Conservation (phyloP, 73 alveolate genomes). For the Blepharisma japonicum region DNA sequence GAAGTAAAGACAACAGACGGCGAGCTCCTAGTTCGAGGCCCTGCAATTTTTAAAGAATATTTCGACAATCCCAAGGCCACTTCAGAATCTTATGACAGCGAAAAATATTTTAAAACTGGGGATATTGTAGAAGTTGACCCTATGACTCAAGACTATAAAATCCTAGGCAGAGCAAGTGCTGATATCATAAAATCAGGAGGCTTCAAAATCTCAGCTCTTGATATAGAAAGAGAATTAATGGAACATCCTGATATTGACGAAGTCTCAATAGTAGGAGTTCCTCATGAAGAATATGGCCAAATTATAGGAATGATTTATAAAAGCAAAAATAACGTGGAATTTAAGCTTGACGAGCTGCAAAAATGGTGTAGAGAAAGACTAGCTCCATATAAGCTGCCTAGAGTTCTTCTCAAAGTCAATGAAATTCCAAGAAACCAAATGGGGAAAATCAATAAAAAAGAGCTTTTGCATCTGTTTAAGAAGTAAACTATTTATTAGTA, state of each 20-base stretch:
- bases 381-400: constrained; percentile 45
- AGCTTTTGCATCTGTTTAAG: background rate
- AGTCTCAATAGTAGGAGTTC: constrained; percentile 41
- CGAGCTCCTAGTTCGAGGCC: constrained; percentile 28
- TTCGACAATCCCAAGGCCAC: constrained; percentile 36
- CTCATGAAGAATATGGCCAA: constrained; percentile 41
- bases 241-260: constrained; percentile 23
- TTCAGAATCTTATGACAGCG: constrained; percentile 26
- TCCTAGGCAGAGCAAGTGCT: constrained; percentile 39
- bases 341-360: background rate
- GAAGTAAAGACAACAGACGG: constrained; percentile 25
- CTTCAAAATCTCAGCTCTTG: constrained; percentile 50
- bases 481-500: background rate
- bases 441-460: constrained; percentile 47
- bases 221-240: constrained; percentile 36
- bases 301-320: constrained; percentile 30
- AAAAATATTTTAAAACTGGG: constrained; percentile 57
- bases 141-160: constrained; percentile 31
- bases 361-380: constrained; percentile 29
- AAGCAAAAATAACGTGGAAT: background rate
- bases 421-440: constrained; percentile 46
- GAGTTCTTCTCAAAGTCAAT: constrained; percentile 15
- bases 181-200: constrained; percentile 54
- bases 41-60: constrained; percentile 43
- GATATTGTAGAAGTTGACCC: constrained; percentile 28